A percentile compares a stretch with the other conserved stretches of the same genome.
Conservation (phyloP, 768 basidiomycete species). For the Filobasidium floriforme region DNA sequence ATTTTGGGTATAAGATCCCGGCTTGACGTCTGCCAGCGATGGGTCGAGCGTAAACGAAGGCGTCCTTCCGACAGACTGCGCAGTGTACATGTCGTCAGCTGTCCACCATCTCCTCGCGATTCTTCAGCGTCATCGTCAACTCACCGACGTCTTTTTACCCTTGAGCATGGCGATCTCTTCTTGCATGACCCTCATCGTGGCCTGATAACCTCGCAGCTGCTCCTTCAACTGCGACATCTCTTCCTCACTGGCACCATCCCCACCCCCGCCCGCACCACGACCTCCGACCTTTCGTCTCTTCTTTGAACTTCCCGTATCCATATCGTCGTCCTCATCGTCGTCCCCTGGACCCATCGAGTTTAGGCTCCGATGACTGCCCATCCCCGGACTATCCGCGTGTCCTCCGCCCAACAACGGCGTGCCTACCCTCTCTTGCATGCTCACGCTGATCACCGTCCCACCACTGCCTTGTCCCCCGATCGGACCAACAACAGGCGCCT, state of each 20-base stretch:
- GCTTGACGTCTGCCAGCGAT: background rate
- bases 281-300: slow-evolving; percentile 5
- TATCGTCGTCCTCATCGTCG: background rate
- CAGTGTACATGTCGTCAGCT: background rate
- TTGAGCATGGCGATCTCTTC: slow-evolving; percentile 17
- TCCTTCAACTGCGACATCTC: slow-evolving; percentile 18
- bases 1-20: background rate
- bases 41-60: slow-evolving; percentile 13
- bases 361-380: slow-evolving; percentile 2
- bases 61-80: background rate
- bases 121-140: background rate
- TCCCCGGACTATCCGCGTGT: background rate
- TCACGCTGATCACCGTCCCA: background rate
- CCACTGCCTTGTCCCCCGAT: background rate
- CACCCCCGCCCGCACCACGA: no score
- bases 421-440: background rate
- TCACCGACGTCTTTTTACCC: background rate
- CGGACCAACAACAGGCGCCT: background rate
- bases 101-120: background rate
- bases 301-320: background rate
- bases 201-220: slow-evolving; percentile 16
- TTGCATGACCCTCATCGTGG: slow-evolving; percentile 18
- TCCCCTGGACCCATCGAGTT: background rate
- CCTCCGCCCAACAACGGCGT: background rate
- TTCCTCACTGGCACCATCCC: slow-evolving; percentile 7